These are phyloP conservation scores for Scolecobasidium constrictum DNA, from an alignment of 2,329 filamentous ascomycete species.

Conservation along the genomic window DNA sequence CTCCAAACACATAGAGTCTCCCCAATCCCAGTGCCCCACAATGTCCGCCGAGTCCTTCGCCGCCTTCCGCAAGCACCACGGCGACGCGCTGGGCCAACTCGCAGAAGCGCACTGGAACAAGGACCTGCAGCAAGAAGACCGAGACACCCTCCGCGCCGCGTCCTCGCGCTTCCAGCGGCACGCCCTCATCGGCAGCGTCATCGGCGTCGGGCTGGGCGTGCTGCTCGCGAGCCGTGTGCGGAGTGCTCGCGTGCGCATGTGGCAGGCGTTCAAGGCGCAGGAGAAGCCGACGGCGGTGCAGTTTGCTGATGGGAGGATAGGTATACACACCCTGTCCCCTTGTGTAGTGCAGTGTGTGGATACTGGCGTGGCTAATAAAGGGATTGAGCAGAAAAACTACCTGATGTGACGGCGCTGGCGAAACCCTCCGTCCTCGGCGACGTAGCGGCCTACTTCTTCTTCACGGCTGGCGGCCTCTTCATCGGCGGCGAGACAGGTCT, in stretches of 20 bases:
- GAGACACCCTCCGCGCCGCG: conserved; percentile 45
- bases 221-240: conserved; percentile 48
- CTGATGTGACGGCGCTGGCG: conserved; percentile 48
- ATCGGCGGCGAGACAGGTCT: conserved; percentile 54
- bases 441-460: conserved; percentile 51
- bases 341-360: neutral
- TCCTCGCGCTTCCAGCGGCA: conserved; percentile 44
- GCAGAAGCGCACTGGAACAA: conserved; percentile 49
- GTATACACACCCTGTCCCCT: conserved; percentile 22
- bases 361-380: neutral
- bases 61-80: conserved; percentile 33
- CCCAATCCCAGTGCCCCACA: conserved; percentile 6
- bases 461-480: conserved; percentile 50
- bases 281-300: conserved; percentile 52
- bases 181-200: conserved; percentile 46
- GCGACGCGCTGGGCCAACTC: conserved; percentile 41
- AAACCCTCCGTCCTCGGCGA: conserved; percentile 49
- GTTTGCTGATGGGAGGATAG: conserved; percentile 50
- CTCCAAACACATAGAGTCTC: neutral
- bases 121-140: conserved; percentile 48
- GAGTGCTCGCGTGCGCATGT: conserved; percentile 44
- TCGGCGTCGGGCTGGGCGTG: conserved; percentile 50
- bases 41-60: conserved; percentile 38
- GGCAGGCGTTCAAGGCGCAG: conserved; percentile 48
- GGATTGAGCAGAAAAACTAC: conserved; percentile 40